A percentile compares a stretch with the other conserved stretches of the same genome.
Conservation (phyloP, 2,329 filamentous ascomycete species). For the Penicillium psychrosexuale region DNA sequence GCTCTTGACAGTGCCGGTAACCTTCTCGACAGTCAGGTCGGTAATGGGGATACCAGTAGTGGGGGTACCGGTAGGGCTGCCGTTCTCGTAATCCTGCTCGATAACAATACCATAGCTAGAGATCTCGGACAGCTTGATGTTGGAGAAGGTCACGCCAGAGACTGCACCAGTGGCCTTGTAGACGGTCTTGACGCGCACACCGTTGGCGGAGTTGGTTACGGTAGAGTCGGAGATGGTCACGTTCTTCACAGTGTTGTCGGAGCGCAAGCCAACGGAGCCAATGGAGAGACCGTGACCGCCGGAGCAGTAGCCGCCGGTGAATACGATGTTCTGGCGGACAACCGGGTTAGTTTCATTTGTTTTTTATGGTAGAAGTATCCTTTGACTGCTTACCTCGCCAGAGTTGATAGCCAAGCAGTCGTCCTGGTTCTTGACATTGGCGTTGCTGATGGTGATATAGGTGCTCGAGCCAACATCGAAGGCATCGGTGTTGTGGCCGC, state of each 20-base stretch:
- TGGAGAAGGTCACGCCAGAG: constrained; percentile 51
- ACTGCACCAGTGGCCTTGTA: constrained; percentile 53
- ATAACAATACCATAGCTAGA: constrained; percentile 55
- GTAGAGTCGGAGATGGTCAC: constrained; percentile 51
- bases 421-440: constrained; percentile 57
- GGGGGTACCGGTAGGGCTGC: constrained; percentile 40
- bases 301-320: constrained; percentile 31
- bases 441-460: constrained; percentile 51
- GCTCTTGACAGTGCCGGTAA: constrained; percentile 37
- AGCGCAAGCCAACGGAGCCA: constrained; percentile 57
- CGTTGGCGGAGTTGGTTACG: constrained; percentile 54
- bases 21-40: constrained; percentile 35
- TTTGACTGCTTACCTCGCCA: constrained; percentile 38
- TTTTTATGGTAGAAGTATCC: neutral
- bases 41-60: constrained; percentile 43
- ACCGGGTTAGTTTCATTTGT: neutral
- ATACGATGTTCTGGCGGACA: constrained; percentile 26
- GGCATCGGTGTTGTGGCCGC: constrained; percentile 54
- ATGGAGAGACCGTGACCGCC: constrained; percentile 51
- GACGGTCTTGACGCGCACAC: constrained; percentile 59
- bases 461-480: constrained; percentile 41
- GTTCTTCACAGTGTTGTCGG: constrained; percentile 53
- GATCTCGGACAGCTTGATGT: constrained; percentile 52
- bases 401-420: constrained; percentile 60
- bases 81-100: constrained; percentile 57